Evolutionary conservation across 2,329 filamentous ascomycete species (phyloP).

Genomic region (Paramyrothecium sp.): DNA sequence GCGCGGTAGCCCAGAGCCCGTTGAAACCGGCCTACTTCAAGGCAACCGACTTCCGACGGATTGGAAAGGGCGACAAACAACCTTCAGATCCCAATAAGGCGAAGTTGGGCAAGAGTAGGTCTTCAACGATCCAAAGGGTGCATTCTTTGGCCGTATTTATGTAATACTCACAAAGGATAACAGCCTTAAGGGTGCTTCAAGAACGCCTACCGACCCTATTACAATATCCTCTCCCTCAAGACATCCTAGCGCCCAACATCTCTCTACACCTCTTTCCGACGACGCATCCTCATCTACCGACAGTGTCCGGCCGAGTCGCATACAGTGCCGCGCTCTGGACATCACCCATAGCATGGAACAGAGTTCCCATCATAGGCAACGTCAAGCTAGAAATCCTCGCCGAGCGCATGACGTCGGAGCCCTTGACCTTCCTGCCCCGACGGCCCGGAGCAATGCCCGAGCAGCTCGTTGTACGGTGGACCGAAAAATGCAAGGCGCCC

Average conservation of each 20-base stretch:
- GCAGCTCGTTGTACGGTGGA: constrained; percentile 90
- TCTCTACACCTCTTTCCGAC: constrained; percentile 69
- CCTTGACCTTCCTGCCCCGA: constrained; percentile 44
- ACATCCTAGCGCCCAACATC: constrained; percentile 74
- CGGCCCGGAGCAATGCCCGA: constrained; percentile 62
- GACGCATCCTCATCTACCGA: constrained; percentile 84
- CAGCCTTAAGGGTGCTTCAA: constrained; percentile 65
- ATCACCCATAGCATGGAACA: constrained; percentile 92
- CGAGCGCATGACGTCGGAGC: constrained; percentile 76
- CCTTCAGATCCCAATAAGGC: constrained; percentile 55
- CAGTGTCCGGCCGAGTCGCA: constrained; percentile 84
- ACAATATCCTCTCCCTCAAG: constrained; percentile 66
- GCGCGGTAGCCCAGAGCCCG: constrained; percentile 2
- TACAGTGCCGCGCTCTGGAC: constrained; percentile 96
- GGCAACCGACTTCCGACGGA: constrained; percentile 25
- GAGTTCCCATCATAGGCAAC: constrained; percentile 86
- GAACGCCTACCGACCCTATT: constrained; percentile 66
- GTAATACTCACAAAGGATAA: constrained; percentile 2
- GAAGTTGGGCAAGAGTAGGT: constrained; percentile 62
- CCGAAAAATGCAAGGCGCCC: constrained; percentile 38
- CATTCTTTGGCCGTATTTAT: background rate
- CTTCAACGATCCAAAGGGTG: constrained; percentile 1
- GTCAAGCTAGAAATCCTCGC: constrained; percentile 84
- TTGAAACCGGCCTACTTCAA: constrained; percentile 31
- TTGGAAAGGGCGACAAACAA: constrained; percentile 26